phyloP scores from a whole-genome alignment of 306 rosid species.

The Ceratonia siliqua region DNA sequence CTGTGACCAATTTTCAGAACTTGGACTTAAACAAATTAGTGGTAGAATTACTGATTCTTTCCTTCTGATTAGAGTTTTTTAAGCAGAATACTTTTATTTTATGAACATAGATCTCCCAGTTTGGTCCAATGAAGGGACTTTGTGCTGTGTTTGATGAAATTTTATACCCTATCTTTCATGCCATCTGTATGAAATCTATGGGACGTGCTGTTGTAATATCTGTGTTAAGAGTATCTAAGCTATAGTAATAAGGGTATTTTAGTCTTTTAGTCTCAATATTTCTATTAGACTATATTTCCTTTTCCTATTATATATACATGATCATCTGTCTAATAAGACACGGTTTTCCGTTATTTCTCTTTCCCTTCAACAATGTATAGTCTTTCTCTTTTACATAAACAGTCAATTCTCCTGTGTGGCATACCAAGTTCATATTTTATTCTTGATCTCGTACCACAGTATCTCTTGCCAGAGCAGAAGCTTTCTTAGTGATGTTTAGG shows the following conservation, averaged over 20 bases:
- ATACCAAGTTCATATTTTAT: background rate
- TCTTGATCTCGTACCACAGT: background rate
- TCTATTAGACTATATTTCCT: no score
- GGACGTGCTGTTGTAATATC: background rate
- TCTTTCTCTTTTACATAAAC: background rate
- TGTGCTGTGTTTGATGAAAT: conserved; percentile 20
- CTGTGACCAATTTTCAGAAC: conserved; percentile 61
- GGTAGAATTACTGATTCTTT: conserved; percentile 45
- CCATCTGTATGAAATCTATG: background rate
- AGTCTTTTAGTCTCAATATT: no score
- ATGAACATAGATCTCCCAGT: background rate
- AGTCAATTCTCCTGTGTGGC: background rate
- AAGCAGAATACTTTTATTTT: conserved; percentile 12
- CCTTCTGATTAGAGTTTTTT: background rate
- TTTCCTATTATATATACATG: no score
- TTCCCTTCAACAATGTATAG: no score
- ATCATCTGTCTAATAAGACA: no score
- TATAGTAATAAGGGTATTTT: no score
- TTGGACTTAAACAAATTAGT: conserved; percentile 58
- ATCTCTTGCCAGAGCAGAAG: background rate
- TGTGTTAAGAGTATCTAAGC: no score
- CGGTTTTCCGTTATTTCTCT: no score
- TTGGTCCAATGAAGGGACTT: conserved; percentile 8
- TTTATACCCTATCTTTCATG: background rate
- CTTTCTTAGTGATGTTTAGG: conserved; percentile 4